Evolutionary conservation across 768 basidiomycete species (phyloP).

Genomic region (Pulveroboletus sp.): DNA sequence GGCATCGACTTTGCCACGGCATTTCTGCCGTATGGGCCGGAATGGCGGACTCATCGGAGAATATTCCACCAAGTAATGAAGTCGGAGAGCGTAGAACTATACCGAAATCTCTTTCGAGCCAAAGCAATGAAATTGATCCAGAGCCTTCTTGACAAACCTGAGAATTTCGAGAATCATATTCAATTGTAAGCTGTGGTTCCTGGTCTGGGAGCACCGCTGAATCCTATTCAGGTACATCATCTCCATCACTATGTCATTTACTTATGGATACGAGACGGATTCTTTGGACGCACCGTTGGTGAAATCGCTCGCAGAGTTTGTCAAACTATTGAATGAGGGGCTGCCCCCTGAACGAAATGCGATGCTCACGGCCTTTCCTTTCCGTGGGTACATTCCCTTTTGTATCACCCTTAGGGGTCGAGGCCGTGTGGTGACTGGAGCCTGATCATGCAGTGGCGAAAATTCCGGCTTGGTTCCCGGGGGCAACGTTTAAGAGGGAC

Average conservation of each 20-base stretch:
- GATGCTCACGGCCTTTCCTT: constrained; percentile 29
- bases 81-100: constrained; percentile 13
- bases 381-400: constrained; percentile 17
- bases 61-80: constrained; percentile 29
- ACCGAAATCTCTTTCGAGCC: constrained; percentile 22
- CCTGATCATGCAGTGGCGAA: constrained; percentile 19
- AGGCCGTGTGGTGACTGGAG: background rate
- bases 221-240: constrained; percentile 23
- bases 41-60: constrained; percentile 28
- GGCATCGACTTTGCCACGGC: constrained; percentile 29
- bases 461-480: constrained; percentile 30
- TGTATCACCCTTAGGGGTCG: background rate
- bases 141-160: constrained; percentile 21
- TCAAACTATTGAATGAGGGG: constrained; percentile 21
- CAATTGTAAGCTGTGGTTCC: constrained; percentile 13
- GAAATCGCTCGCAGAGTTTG: constrained; percentile 24
- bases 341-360: constrained; percentile 25
- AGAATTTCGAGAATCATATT: constrained; percentile 25
- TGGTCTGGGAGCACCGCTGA: background rate
- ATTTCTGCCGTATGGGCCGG: constrained; percentile 27
- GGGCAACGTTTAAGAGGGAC: constrained; percentile 28
- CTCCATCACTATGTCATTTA: constrained; percentile 31
- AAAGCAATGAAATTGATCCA: constrained; percentile 19
- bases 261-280: constrained; percentile 28
- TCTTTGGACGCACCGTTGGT: constrained; percentile 28